Conservation (phyloP, 139 green algal genomes). For the Pseudopediastrum boryanum region DNA sequence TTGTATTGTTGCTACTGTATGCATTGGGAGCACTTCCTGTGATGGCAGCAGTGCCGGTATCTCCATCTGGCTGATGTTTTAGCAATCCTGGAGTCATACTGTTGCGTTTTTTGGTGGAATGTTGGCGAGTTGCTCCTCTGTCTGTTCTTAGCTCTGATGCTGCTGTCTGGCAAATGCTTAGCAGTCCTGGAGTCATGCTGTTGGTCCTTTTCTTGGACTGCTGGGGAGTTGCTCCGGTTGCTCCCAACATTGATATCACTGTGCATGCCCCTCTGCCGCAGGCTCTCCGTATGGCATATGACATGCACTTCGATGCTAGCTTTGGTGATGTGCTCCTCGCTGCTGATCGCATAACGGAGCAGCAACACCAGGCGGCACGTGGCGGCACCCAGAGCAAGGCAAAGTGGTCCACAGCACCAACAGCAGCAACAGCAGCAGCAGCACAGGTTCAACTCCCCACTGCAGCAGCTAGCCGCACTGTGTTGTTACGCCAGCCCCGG, state of each 20-base stretch:
- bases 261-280: no score
- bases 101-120: no score
- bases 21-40: no score
- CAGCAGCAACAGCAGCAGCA: neutral
- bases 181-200: no score
- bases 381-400: conserved; percentile 5
- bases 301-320: conserved; percentile 30
- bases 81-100: no score
- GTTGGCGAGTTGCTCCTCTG: neutral
- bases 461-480: conserved; percentile 10
- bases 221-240: no score
- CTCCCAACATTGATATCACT: no score
- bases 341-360: conserved; percentile 34
- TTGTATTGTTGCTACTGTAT: no score
- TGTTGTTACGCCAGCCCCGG: conserved; percentile 57
- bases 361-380: conserved; percentile 1
- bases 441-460: neutral
- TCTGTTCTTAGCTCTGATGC: neutral
- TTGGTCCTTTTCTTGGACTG: no score
- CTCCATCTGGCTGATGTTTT: no score
- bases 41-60: no score
- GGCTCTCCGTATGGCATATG: conserved; percentile 52
- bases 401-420: neutral
- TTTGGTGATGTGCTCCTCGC: conserved; percentile 67
- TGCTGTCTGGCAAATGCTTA: no score